These are phyloP conservation scores for Colletotrichum scovillei DNA, from an alignment of 2,329 filamentous ascomycete species.

Conservation along the genomic window DNA sequence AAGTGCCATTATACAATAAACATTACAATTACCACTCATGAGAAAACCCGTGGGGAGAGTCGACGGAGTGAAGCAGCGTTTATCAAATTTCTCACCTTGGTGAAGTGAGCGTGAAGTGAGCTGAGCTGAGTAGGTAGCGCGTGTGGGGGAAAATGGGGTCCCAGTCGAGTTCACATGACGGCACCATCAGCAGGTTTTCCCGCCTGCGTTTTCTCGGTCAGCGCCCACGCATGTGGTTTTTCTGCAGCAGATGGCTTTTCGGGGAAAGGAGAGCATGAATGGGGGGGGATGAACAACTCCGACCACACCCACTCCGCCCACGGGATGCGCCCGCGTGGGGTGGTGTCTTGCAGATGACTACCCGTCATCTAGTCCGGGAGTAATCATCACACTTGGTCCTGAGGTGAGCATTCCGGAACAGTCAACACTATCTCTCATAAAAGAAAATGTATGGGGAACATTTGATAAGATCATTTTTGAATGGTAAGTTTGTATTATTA, in stretches of 20 bases:
- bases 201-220: neutral
- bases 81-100: neutral
- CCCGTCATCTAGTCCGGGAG: neutral
- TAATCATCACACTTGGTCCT: neutral
- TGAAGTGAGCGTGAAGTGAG: neutral
- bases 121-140: neutral
- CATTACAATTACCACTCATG: neutral
- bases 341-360: constrained; percentile 14
- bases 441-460: neutral
- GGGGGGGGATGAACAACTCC: neutral
- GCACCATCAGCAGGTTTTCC: constrained; percentile 9
- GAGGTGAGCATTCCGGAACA: neutral
- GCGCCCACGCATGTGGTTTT: neutral
- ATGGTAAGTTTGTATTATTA: constrained; percentile 25
- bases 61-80: neutral
- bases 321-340: constrained; percentile 8
- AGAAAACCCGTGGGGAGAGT: too few species aligned
- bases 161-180: constrained; percentile 16
- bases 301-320: neutral
- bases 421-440: neutral
- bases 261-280: too few species aligned
- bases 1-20: neutral
- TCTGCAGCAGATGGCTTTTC: constrained; percentile 2
- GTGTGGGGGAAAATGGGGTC: neutral
- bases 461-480: neutral